Evolutionary conservation across 2,329 filamentous ascomycete genomes (phyloP).

Genomic region (Stemphylium vesicarium): DNA sequence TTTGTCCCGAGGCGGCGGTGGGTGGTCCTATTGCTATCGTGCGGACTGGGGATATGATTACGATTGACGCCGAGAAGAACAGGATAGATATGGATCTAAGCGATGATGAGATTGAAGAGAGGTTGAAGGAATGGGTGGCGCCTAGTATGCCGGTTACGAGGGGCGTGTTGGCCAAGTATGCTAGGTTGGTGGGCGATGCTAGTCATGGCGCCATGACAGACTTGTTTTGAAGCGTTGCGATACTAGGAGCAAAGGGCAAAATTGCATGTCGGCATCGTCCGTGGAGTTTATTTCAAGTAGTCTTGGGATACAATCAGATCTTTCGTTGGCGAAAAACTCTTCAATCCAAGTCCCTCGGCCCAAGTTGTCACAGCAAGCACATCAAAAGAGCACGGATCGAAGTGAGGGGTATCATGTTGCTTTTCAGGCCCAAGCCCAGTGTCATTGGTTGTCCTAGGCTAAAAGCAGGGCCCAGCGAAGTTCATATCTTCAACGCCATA

Average conservation of each 20-base stretch:
- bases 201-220: conserved; percentile 92
- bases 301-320: neutral
- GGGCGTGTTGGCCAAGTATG: conserved; percentile 90
- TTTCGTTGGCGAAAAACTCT: neutral
- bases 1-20: conserved; percentile 86
- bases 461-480: conserved; percentile 34
- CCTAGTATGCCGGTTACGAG: conserved; percentile 77
- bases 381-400: neutral
- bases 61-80: conserved; percentile 84
- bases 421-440: conserved; percentile 42
- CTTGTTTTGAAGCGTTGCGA: conserved; percentile 57
- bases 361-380: neutral
- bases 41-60: conserved; percentile 78
- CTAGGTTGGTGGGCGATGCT: conserved; percentile 84
- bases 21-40: conserved; percentile 90
- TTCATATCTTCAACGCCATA: conserved; percentile 45
- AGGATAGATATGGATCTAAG: conserved; percentile 72
- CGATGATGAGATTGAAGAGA: conserved; percentile 71
- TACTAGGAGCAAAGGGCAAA: neutral
- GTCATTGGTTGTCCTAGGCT: conserved; percentile 46
- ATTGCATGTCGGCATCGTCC: neutral
- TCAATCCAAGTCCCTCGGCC: neutral
- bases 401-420: conserved; percentile 36
- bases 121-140: conserved; percentile 71
- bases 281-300: neutral